phyloP scores from a whole-genome alignment of 306 rosid genomes.

The Psophocarpus tetragonolobus region DNA sequence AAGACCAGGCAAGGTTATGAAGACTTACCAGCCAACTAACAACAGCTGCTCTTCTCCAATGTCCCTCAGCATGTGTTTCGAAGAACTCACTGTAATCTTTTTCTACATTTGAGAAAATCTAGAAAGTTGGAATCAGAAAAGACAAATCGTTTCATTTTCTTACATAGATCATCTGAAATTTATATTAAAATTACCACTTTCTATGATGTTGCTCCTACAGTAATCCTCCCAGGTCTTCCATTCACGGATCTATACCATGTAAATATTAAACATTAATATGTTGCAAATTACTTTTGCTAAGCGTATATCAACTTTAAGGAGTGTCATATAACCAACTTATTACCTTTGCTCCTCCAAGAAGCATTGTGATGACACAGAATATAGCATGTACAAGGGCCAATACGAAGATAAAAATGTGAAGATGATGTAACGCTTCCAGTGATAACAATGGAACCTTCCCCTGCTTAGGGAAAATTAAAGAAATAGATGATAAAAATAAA shows the following conservation, averaged over 20 bases:
- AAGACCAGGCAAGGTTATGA: not conserved
- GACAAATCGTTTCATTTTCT: constrained; percentile 18
- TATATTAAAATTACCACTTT: constrained; percentile 34
- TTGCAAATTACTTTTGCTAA: not conserved
- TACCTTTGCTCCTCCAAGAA: constrained; percentile 81
- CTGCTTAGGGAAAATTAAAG: constrained; percentile 44
- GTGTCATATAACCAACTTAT: constrained; percentile 9
- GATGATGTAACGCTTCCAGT: constrained; percentile 80
- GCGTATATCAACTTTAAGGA: constrained; percentile 15
- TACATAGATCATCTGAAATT: constrained; percentile 11
- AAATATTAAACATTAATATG: constrained; percentile 34
- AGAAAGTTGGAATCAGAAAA: constrained; percentile 1
- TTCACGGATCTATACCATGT: constrained; percentile 50
- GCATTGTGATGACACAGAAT: constrained; percentile 77
- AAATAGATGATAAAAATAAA: not conserved
- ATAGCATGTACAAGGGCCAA: constrained; percentile 79
- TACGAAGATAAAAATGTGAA: constrained; percentile 90
- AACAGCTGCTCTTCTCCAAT: constrained; percentile 73
- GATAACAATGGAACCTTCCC: constrained; percentile 80
- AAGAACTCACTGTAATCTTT: constrained; percentile 42
- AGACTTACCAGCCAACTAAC: constrained; percentile 63
- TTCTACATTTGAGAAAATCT: constrained; percentile 11
- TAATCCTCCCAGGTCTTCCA: constrained; percentile 81
- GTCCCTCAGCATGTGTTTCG: constrained; percentile 45
- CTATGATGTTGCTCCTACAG: not conserved